Evolutionary conservation across 1,139 yeast species (phyloP), one percentile per base, ranked within the genome.

Genomic region (Scheffersomyces stambukii): DNA sequence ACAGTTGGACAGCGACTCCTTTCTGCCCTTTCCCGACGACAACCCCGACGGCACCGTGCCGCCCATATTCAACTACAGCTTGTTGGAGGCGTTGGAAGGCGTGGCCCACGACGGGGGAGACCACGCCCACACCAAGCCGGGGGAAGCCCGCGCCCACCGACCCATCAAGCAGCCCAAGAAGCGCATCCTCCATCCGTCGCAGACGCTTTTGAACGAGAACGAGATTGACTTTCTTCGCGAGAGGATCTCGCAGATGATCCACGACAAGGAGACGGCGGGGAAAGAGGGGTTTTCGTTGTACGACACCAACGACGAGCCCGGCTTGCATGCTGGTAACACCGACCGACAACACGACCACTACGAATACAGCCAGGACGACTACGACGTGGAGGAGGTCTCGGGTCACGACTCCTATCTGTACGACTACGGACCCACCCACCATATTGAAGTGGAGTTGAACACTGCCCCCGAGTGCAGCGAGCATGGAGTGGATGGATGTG

Each of bases 381-480:
- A 35, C 14, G 39, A 30, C 13, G 29, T 21, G 14, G 36, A 37
- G 12, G 35, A 33, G 8, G 42, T 35, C 8, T 44, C 44, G 16
- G 43, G 46, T 32, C 60, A 58, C 27, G 64, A 58, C 29, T 68
- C 62, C 36, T 63, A 64, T 42, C 70, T 64, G 36, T 38, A 18
- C 20, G n/a, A 18, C 6, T 53, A 52, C 17, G 42, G 49, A 1
- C 60, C 64, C 3, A 50, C 60, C 6, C 69, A 62, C 33, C 72
- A 63, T 35, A 60, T 67, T 13, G 72, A 66, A 41, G 62, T 66
- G 6, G 72, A 66, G 37, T 46, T 66, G 18, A 61, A 60, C 30
- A 43, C 59, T 1, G 53, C 50, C 4, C 53, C 60, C 2, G 59
- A 52, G 26, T 59, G 66, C 35, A 56, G 52, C 12, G 48, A 45